A percentile compares a stretch with the other conserved stretches of the same genome.
Conservation (phyloP, 768 basidiomycete species). For the Leccinellum rugosiceps region DNA sequence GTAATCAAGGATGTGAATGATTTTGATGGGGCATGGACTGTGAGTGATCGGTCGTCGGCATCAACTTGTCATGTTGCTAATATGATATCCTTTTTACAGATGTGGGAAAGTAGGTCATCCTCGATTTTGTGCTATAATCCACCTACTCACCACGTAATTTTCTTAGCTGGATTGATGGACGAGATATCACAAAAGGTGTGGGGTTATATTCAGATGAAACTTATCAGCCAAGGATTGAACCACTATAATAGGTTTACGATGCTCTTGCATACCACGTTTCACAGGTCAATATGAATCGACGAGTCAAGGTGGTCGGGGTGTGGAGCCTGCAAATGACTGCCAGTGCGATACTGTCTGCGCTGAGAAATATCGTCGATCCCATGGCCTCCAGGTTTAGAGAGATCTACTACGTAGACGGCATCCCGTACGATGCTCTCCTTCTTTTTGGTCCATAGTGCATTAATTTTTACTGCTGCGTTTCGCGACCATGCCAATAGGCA, state of each 20-base stretch:
- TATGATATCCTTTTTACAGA: constrained; percentile 40
- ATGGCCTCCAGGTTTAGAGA: constrained; percentile 30
- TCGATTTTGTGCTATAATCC: neutral
- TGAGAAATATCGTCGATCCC: constrained; percentile 77
- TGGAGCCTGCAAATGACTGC: constrained; percentile 97
- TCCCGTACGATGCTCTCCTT: constrained; percentile 30
- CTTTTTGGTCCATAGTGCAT: constrained; percentile 20
- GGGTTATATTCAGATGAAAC: neutral
- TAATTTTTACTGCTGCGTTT: constrained; percentile 4
- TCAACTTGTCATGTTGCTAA: neutral
- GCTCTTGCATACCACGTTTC: constrained; percentile 95
- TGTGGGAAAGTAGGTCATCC: constrained; percentile 81
- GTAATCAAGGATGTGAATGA: constrained; percentile 80
- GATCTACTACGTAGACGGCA: constrained; percentile 29
- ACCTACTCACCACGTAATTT: constrained; percentile 10
- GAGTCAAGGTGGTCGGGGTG: constrained; percentile 84
- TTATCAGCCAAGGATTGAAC: neutral
- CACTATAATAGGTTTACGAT: constrained; percentile 64
- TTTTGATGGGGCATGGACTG: constrained; percentile 97
- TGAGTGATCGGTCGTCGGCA: constrained; percentile 38
- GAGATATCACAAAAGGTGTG: constrained; percentile 80
- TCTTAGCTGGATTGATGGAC: constrained; percentile 86
- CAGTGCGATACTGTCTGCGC: constrained; percentile 74
- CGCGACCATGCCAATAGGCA: constrained; percentile 3
- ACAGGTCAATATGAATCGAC: constrained; percentile 83